phyloP scores from a whole-genome alignment of 257 asterid species.

The Osmanthus fragrans region DNA sequence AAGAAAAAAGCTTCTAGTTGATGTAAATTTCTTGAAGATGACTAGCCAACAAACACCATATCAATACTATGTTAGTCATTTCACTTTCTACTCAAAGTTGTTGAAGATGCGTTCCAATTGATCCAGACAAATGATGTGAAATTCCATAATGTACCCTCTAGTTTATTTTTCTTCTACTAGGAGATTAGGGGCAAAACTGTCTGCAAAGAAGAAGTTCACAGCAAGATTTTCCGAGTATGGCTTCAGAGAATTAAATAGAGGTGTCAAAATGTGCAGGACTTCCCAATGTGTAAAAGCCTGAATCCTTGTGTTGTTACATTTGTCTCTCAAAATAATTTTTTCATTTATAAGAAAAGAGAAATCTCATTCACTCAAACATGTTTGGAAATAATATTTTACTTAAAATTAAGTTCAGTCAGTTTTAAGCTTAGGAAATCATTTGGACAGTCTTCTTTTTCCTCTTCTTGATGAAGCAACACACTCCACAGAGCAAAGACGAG shows the following conservation, averaged over 20 bases:
- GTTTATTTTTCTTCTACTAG: no score
- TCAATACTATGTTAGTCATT: not conserved
- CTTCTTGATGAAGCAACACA: no score
- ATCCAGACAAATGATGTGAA: no score
- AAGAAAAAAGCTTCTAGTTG: not conserved
- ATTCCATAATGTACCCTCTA: no score
- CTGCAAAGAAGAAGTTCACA: not conserved
- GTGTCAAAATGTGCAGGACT: conserved; percentile 11
- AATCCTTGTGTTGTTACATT: not conserved
- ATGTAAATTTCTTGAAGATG: not conserved
- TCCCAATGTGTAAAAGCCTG: not conserved
- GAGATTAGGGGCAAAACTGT: not conserved
- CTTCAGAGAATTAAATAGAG: not conserved
- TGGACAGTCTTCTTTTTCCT: no score
- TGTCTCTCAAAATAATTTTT: not conserved
- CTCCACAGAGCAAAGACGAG: no score
- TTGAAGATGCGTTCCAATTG: no score
- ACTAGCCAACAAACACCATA: not conserved
- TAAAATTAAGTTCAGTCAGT: no score
- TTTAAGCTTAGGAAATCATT: no score
- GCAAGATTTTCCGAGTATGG: not conserved
- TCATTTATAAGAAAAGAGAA: no score
- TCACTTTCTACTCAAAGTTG: no score
- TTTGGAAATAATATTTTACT: no score
- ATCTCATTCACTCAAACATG: not conserved